Percentiles rank a stretch among this genome's conserved stretches.
phyloP scores from a whole-genome alignment of 257 asterid species.

The Penstemon barbatus region DNA sequence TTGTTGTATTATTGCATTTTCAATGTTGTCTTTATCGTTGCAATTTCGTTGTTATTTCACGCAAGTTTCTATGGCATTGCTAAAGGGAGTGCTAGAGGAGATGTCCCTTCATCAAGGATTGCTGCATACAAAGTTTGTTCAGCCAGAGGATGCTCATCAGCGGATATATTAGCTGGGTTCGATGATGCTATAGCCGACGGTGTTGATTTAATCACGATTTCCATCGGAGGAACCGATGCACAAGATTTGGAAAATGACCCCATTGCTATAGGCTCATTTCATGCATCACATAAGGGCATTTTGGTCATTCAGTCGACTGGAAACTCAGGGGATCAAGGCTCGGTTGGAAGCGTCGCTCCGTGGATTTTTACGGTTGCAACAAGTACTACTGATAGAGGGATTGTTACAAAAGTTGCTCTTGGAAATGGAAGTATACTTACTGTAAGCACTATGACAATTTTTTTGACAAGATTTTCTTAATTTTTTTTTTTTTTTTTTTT shows the following conservation, averaged over 20 bases:
- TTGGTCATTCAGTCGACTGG: conserved; percentile 24
- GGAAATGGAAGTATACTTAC: conserved; percentile 29
- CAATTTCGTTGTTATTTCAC: too few species aligned
- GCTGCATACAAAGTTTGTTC: too few species aligned
- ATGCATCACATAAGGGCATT: conserved; percentile 23
- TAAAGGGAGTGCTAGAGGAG: too few species aligned
- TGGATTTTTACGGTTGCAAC: conserved; percentile 41
- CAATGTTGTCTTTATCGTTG: too few species aligned
- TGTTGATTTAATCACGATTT: too few species aligned
- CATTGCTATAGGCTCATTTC: conserved; percentile 35
- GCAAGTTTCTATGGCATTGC: conserved; percentile 29
- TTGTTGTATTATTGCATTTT: too few species aligned
- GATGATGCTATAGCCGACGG: too few species aligned
- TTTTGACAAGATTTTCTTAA: neutral
- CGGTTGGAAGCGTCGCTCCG: conserved; percentile 10
- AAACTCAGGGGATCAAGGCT: neutral
- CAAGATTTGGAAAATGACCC: neutral
- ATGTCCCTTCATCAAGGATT: too few species aligned
- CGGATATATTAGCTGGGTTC: too few species aligned
- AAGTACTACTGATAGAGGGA: conserved; percentile 27
- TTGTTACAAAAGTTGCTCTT: conserved; percentile 27
- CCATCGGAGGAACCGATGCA: conserved; percentile 3
- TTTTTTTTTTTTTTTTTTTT: too few species aligned
- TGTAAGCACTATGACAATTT: neutral
- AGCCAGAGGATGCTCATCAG: too few species aligned